Base-by-base conservation (phyloP, 192 early-diverging fungal genomes). In the Backusella morwellensis region DNA sequence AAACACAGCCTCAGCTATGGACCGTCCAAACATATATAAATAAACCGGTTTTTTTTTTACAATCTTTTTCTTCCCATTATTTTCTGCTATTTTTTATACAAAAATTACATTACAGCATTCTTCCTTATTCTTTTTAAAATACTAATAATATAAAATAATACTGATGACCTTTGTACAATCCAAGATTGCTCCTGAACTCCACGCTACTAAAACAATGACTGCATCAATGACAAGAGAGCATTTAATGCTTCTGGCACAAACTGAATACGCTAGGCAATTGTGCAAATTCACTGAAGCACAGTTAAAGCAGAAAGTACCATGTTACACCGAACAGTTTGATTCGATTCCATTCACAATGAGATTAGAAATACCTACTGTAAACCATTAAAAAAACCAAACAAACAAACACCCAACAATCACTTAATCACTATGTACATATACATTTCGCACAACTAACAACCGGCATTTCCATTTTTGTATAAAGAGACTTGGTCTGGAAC, bases 231-330 rank as follows among this genome's bases (percentile, higher is more conserved):
- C 73, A 35, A 74, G 73, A 74, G 73, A 74, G 38, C 34, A 74
- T 34, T 12, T 74, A 56, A 38, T 74, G 50, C 34, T 34, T 23
- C 14, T 74, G 6, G 73, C 73, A 35, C 47, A 63, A 14, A 54
- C 50, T 35, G 73, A 74, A 59, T 74, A 74, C 73, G 47, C 73
- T 17, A 52, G 73, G 11, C 73, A 74, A 59, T 38, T 74, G 35
- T 56, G 35, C 34, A 74, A 56, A 23, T 63, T 56, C 34, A 74
- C 73, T 59, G 54, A 74, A 74, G 52, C 47, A 23, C 73, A 74
- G 21, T 12, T 74, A 26, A 63, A 59, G 21, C 63, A 36, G 4
- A 69, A 69, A 69, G 68, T 69, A 69, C 68, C 68, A 12, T 69
- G 68, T 69, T 69, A 69, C 68, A 69, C 68, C 7, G 35, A 69